Percentiles rank a stretch among this genome's conserved stretches.
phyloP scores from a whole-genome alignment of 192 early-diverging fungal species.

The Backusella luteola region DNA sequence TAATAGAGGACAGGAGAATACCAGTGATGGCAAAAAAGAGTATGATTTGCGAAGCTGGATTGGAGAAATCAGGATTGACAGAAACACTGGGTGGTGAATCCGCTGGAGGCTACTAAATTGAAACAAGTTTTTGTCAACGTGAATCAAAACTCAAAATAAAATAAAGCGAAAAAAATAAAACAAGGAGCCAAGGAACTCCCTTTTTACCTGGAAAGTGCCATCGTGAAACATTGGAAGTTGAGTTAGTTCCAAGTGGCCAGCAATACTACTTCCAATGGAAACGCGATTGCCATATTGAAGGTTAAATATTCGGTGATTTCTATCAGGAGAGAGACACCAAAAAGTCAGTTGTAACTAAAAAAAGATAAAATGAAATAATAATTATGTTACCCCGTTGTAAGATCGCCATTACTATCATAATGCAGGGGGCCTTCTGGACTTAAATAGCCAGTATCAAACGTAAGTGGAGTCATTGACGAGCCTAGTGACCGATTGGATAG shows the following conservation, averaged over 20 bases:
- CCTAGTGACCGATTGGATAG: slow-evolving; percentile 30
- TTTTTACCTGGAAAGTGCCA: slow-evolving; percentile 31
- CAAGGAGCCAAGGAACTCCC: not conserved
- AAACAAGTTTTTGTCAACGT: slow-evolving; percentile 6
- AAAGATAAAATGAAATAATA: not conserved
- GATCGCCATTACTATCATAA: slow-evolving; percentile 42
- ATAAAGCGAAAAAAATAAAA: not conserved
- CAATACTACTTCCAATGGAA: slow-evolving; percentile 37
- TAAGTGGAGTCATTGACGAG: slow-evolving; percentile 24
- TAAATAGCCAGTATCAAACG: slow-evolving; percentile 45
- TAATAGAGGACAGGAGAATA: slow-evolving; percentile 29
- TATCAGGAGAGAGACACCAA: not conserved
- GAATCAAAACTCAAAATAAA: not conserved
- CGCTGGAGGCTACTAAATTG: slow-evolving; percentile 25
- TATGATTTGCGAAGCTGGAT: slow-evolving; percentile 30
- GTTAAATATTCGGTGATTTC: slow-evolving; percentile 42
- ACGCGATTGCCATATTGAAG: slow-evolving; percentile 34
- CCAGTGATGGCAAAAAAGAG: slow-evolving; percentile 24
- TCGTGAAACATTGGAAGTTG: slow-evolving; percentile 39
- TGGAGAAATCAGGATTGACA: slow-evolving; percentile 37
- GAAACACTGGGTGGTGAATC: slow-evolving; percentile 36
- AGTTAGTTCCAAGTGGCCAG: slow-evolving; percentile 35
- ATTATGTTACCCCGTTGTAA: slow-evolving; percentile 28
- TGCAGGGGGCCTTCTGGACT: slow-evolving; percentile 43
- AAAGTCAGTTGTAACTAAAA: slow-evolving; percentile 7